Percentiles rank a stretch among this genome's conserved stretches.
Conservation (phyloP, 75 land plant species). For the Pinus taeda region DNA sequence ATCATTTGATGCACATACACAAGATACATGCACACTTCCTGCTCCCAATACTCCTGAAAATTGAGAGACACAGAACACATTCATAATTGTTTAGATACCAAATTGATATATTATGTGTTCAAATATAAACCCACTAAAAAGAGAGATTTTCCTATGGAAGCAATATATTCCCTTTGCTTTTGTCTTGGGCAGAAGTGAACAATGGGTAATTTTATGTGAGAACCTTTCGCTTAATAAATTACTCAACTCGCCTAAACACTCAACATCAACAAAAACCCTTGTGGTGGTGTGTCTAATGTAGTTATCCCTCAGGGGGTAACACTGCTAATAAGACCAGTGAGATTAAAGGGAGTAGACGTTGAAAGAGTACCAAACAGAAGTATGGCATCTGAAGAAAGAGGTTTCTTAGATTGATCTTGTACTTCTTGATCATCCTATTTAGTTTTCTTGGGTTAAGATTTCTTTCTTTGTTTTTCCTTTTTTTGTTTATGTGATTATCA, state of each 20-base stretch:
- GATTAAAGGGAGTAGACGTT: too few relatives aligned
- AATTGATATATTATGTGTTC: background rate
- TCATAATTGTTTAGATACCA: background rate
- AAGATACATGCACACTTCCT: constrained; percentile 14
- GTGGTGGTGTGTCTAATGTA: background rate
- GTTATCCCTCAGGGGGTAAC: too few relatives aligned
- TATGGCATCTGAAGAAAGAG: too few relatives aligned
- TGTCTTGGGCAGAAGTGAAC: background rate
- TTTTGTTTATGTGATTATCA: too few relatives aligned
- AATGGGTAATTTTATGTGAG: background rate
- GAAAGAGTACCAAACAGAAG: too few relatives aligned
- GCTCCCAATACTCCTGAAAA: constrained; percentile 74
- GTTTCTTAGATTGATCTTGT: too few relatives aligned
- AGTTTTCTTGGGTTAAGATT: too few relatives aligned
- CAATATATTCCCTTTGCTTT: background rate
- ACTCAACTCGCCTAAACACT: constrained; percentile 67
- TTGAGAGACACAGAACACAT: constrained; percentile 23
- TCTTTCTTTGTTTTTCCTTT: too few relatives aligned
- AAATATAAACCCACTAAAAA: background rate
- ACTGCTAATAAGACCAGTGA: too few relatives aligned
- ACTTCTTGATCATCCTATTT: too few relatives aligned
- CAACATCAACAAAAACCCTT: constrained; percentile 66
- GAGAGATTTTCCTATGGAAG: background rate
- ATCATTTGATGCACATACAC: too few relatives aligned
- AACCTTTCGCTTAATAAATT: constrained; percentile 64